A percentile compares a stretch with the other conserved stretches of the same genome.
Evolutionary conservation across 495 filamentous ascomycete genomes (phyloP).

Genomic region (Halenospora varia): DNA sequence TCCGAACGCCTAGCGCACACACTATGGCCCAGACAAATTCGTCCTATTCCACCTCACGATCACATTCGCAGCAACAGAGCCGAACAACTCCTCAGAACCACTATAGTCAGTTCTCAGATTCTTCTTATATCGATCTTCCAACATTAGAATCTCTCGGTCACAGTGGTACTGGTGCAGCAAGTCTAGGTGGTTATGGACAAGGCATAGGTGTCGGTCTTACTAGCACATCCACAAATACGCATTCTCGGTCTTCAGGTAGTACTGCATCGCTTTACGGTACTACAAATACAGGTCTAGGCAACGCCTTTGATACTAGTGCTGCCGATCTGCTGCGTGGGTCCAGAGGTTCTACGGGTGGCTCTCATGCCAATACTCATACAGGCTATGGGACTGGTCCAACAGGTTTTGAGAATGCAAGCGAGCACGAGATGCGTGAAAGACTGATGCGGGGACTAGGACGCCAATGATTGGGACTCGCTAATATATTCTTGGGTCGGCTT

Average conservation of each 20-base stretch:
- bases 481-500: too few species aligned
- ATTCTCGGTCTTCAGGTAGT: constrained; percentile 10
- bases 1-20: constrained; percentile 26
- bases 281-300: constrained; percentile 10
- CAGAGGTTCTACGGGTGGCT: constrained; percentile 2
- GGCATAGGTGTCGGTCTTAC: constrained; percentile 17
- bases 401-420: constrained; percentile 10
- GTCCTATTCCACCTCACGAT: constrained; percentile 15
- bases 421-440: constrained; percentile 23
- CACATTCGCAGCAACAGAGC: constrained; percentile 17
- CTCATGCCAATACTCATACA: constrained; percentile 4
- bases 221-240: neutral
- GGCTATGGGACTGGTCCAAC: constrained; percentile 17
- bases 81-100: constrained; percentile 49
- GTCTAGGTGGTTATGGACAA: constrained; percentile 20
- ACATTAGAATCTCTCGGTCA: constrained; percentile 38
- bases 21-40: constrained; percentile 25
- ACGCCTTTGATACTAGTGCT: constrained; percentile 11
- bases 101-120: constrained; percentile 23
- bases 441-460: constrained; percentile 20
- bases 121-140: constrained; percentile 28
- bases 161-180: constrained; percentile 25
- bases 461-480: too few species aligned
- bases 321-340: constrained; percentile 17
- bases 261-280: constrained; percentile 19